Conservation (phyloP, 768 basidiomycete species). For the Mycena vulgaris region DNA sequence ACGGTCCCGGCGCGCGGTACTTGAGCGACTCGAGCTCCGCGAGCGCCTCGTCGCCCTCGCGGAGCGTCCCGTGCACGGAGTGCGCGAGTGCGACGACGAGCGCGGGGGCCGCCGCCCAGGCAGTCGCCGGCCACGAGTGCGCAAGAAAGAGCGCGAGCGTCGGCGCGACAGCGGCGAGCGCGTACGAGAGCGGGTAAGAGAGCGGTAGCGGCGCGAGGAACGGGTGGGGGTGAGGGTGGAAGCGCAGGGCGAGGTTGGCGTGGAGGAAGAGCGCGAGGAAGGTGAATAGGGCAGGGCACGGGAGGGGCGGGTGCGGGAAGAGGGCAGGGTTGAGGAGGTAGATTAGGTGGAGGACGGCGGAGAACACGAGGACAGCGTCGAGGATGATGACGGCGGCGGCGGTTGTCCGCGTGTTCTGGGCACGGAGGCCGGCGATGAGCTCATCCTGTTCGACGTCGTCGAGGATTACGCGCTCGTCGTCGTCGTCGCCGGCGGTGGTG, state of each 20-base stretch:
- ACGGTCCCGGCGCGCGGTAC: conserved; percentile 65
- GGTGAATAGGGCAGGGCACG: conserved; percentile 61
- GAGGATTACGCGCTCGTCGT: neutral
- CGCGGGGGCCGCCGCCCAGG: conserved; percentile 67
- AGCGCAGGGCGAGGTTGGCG: conserved; percentile 61
- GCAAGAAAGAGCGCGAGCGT: conserved; percentile 63
- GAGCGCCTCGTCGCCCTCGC: conserved; percentile 62
- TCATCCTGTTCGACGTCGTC: conserved; percentile 68
- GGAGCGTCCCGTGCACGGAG: conserved; percentile 61
- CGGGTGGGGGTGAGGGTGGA: conserved; percentile 55
- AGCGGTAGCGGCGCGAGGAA: conserved; percentile 52
- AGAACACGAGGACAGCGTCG: conserved; percentile 60
- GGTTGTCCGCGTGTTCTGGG: conserved; percentile 60
- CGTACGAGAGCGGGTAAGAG: conserved; percentile 49
- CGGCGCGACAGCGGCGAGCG: conserved; percentile 64
- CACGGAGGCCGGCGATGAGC: conserved; percentile 64
- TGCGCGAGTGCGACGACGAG: conserved; percentile 62
- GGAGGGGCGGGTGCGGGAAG: conserved; percentile 59
- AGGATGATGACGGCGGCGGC: conserved; percentile 56
- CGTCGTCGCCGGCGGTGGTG: conserved; percentile 23
- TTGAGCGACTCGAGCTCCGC: conserved; percentile 66
- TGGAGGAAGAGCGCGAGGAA: conserved; percentile 67
- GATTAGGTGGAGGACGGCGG: conserved; percentile 63
- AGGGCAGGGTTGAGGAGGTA: conserved; percentile 63
- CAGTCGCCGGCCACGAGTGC: conserved; percentile 66